Evolutionary conservation across 129 eudicot species (phyloP).

Genomic region (Lactuca saligna): DNA sequence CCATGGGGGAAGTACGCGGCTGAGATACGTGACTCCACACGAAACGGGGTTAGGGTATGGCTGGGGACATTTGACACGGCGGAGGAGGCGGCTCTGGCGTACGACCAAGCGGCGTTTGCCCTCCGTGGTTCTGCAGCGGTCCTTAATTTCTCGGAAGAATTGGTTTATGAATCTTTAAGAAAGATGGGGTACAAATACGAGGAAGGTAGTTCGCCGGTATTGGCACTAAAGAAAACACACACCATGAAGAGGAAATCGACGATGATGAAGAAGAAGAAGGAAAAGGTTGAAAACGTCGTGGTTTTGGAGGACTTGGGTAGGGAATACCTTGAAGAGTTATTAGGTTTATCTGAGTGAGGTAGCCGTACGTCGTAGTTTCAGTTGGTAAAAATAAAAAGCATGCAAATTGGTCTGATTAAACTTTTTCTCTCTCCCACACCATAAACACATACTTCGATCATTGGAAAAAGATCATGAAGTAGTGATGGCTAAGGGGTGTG

Average conservation of each 20-base stretch:
- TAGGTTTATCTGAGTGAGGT: conserved; percentile 30
- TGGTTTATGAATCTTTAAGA: conserved; percentile 30
- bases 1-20: conserved; percentile 50
- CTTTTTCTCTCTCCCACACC: not conserved
- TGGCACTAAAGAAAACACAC: conserved; percentile 39
- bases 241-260: conserved; percentile 29
- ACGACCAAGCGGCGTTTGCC: conserved; percentile 42
- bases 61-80: conserved; percentile 46
- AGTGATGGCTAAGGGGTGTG: not conserved
- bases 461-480: not conserved
- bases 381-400: conserved; percentile 1
- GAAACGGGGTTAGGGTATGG: conserved; percentile 45
- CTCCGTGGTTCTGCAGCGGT: conserved; percentile 33
- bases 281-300: conserved; percentile 28
- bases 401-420: not conserved
- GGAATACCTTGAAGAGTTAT: conserved; percentile 42
- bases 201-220: conserved; percentile 41
- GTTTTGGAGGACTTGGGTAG: conserved; percentile 46
- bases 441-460: too few species aligned
- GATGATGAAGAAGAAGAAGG: conserved; percentile 17
- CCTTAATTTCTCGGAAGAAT: conserved; percentile 32
- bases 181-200: conserved; percentile 39
- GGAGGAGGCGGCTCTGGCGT: conserved; percentile 45
- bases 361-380: conserved; percentile 19
- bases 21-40: conserved; percentile 45